Evolutionary conservation across 2,329 filamentous ascomycete species (phyloP), one percentile per base, ranked within the genome.

Genomic region (Aspergillus brunneoviolaceus): DNA sequence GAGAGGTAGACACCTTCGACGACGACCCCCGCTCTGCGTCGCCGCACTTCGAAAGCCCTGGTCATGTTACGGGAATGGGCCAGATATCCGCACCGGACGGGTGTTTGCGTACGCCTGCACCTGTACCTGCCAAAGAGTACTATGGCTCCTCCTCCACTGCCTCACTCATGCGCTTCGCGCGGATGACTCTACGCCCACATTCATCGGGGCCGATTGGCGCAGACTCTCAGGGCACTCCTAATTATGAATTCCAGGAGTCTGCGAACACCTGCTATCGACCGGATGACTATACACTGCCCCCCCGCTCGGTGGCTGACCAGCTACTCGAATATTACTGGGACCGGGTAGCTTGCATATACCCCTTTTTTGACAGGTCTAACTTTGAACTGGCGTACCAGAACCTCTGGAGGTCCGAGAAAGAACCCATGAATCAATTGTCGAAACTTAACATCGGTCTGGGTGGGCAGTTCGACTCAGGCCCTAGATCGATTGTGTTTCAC

Each of bases 261-360:
- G 49, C 55, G 58, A 29, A 39, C 59, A 55, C 63, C 5, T 64
- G 60, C 14, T 67, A 68, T 48, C 59, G 63, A 35, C 64, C 71
- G 11, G 69, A 72, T 19, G 70, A 77, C 11, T 78, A 76, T 42
- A 60, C 67, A 1, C 68, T 81, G 0, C 79, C 79, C 0, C 77
- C 79, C 1, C 74, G 79, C 1, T 60, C 69, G 2, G 59, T 81
- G 6, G 77, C 77, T 39, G 78, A 81, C 61, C 73, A 79, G 42
- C 68, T 81, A 1, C 47, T 81, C 3, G 62, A 72, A 4, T 70
- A 71, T 16, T 82, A 76, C 55, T 80, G 74, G 62, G 65, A 76
- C 14, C 64, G 71, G 9, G 68, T 81, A 1, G 76, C 76, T 60
- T 79, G 74, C 62, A 67, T 81, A 10, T 81, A 80, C 55, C 80